Base-by-base conservation (phyloP, 768 basidiomycete species). In the Mycena alexandri region DNA sequence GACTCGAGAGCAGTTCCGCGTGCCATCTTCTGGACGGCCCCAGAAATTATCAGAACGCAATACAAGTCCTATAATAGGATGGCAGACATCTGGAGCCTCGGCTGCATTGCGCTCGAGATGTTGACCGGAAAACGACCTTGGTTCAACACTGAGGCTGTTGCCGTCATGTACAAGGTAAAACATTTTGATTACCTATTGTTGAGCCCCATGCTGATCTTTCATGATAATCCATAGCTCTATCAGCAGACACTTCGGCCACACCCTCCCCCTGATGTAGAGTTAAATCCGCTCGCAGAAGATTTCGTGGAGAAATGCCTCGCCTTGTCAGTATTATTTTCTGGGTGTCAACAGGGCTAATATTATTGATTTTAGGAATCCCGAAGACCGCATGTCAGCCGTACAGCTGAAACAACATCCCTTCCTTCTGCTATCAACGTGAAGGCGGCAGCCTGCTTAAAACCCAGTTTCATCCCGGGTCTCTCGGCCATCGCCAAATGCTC, bases 21-120 rank as follows among this genome's bases (percentile, higher is more conserved):
- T 33, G 52, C 65, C 10, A 64, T 72, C 33, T 94, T 92, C 76
- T 94, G 93, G 93, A 93, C 93, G 89, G 92, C 92, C 2, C 92
- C 92, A 0, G 91, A 89, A 78, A 87, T 92, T 53, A 50, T 73
- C 33, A 51, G 44, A 34, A 67, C 65, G 16, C 71, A 69, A 29
- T 71, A 56, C 62, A 63, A 61, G 65, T 89, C 89, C 0, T 93
- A 93, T 77, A 88, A 87, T 65, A 86, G 86, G 36, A 93, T 92
- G 75, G 87, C 92, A 41, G 93, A 94, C 72, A 91, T 94, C 68
- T 94, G 92, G 92, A 90, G 90, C 70, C 79, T 93, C 17, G 92
- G 92, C 9, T 94, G 92, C 77, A 86, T 94, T 13, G 86, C 91
- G 16, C 81, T 93, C 64, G 93, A 94, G 74, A 94, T 94, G 92